Conservation (phyloP, 768 basidiomycete species). For the Lactarius tabidus region DNA sequence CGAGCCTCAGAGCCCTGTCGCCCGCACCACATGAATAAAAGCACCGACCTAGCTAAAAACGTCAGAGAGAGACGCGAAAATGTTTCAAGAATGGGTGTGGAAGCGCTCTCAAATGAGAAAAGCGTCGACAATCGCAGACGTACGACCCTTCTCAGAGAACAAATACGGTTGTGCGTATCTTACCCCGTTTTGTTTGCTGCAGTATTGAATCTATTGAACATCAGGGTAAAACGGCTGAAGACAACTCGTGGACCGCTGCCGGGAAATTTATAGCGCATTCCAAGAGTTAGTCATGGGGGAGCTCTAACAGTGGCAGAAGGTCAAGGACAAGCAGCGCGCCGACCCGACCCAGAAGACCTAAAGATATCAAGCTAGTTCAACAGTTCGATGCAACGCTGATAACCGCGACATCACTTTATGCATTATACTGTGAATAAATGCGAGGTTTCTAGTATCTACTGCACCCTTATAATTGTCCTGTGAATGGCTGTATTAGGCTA, state of each 20-base stretch:
- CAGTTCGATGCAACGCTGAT: constrained; percentile 36
- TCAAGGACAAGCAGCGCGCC: constrained; percentile 59
- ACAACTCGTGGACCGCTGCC: constrained; percentile 64
- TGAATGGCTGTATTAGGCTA: too few species aligned
- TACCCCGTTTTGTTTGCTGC: not conserved
- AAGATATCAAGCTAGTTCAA: constrained; percentile 41
- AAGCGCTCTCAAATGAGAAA: constrained; percentile 59
- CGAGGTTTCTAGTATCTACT: too few species aligned
- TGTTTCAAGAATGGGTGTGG: constrained; percentile 39
- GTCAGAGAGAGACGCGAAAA: constrained; percentile 37
- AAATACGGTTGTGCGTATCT: too few species aligned
- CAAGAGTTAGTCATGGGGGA: constrained; percentile 44
- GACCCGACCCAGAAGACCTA: constrained; percentile 39
- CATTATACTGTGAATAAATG: too few species aligned
- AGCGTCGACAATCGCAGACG: constrained; percentile 67
- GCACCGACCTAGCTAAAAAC: too few species aligned
- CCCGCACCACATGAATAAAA: constrained; percentile 36
- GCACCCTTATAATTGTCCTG: too few species aligned
- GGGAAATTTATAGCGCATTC: constrained; percentile 56
- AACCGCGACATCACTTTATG: too few species aligned
- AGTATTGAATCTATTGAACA: constrained; percentile 22
- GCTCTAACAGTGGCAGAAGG: constrained; percentile 46
- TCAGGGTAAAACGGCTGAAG: constrained; percentile 55
- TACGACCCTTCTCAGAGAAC: constrained; percentile 35
- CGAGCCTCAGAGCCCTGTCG: constrained; percentile 50